Conservation (phyloP, 148 eudicot genomes). For the Amaranthus hypochondriacus region DNA sequence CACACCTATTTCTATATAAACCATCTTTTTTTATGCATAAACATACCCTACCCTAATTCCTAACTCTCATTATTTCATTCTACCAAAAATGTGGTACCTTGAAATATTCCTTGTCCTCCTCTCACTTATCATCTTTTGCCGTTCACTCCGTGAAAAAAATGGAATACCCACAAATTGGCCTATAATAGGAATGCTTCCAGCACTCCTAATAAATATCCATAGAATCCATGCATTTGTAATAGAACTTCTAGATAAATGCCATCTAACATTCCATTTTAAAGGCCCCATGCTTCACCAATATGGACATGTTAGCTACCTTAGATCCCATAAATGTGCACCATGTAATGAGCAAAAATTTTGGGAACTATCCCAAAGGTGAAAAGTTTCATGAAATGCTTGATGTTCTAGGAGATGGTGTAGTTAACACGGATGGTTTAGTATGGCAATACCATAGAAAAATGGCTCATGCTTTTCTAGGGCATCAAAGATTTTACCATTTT, state of each 20-base stretch:
- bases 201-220: slow-evolving; percentile 22
- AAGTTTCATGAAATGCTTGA: slow-evolving; percentile 39
- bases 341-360: slow-evolving; percentile 40
- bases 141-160: slow-evolving; percentile 7
- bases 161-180: slow-evolving; percentile 26
- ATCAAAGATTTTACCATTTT: too few relatives aligned
- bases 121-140: slow-evolving; percentile 12
- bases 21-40: too few relatives aligned
- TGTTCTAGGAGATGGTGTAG: slow-evolving; percentile 48
- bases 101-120: slow-evolving; percentile 1
- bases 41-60: too few relatives aligned
- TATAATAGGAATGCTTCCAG: slow-evolving; percentile 43
- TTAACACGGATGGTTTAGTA: slow-evolving; percentile 34
- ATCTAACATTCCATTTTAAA: slow-evolving; percentile 25
- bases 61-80: too few relatives aligned
- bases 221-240: slow-evolving; percentile 26
- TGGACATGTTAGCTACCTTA: slow-evolving; percentile 36
- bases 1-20: too few relatives aligned
- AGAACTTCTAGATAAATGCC: neutral
- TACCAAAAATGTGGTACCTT: neutral
- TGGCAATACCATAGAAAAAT: neutral
- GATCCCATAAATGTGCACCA: slow-evolving; percentile 44
- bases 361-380: slow-evolving; percentile 46
- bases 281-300: slow-evolving; percentile 55
- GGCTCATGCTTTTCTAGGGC: slow-evolving; percentile 5